These are phyloP conservation scores for Neonectria faginata DNA, from an alignment of 2,329 filamentous ascomycete species.

Conservation along the genomic window DNA sequence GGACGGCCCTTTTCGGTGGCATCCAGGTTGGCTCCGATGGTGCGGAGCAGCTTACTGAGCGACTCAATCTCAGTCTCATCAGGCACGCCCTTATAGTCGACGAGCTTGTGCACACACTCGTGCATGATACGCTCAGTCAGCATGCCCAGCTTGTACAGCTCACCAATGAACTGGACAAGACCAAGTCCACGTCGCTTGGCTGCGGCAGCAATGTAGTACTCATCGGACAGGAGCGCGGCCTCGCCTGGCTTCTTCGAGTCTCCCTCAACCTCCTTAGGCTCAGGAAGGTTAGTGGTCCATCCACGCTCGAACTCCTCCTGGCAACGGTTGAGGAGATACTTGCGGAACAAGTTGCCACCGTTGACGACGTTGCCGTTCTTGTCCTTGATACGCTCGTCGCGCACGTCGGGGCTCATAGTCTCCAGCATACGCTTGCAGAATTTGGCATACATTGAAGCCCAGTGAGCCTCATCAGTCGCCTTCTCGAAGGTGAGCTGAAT, in stretches of 20 bases:
- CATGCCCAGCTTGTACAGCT: slow-evolving; percentile 99
- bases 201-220: slow-evolving; percentile 94
- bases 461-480: slow-evolving; percentile 97
- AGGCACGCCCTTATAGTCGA: slow-evolving; percentile 92
- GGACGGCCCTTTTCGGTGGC: slow-evolving; percentile 82
- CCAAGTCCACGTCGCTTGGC: slow-evolving; percentile 97
- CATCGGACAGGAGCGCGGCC: slow-evolving; percentile 87
- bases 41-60: slow-evolving; percentile 90
- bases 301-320: slow-evolving; percentile 99
- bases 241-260: slow-evolving; percentile 71
- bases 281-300: slow-evolving; percentile 90
- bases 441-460: slow-evolving; percentile 98
- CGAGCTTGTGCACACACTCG: slow-evolving; percentile 96
- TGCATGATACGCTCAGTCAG: slow-evolving; percentile 99
- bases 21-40: slow-evolving; percentile 90
- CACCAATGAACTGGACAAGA: slow-evolving; percentile 98
- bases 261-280: slow-evolving; percentile 73
- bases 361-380: slow-evolving; percentile 89
- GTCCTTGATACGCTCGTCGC: slow-evolving; percentile 94
- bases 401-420: slow-evolving; percentile 93
- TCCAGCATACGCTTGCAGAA: slow-evolving; percentile 98
- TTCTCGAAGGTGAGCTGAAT: slow-evolving; percentile 99
- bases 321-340: slow-evolving; percentile 97
- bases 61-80: slow-evolving; percentile 98
- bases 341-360: slow-evolving; percentile 94